Base-by-base conservation (phyloP, 2,329 filamentous ascomycete genomes). In the Verticillium nubilum region DNA sequence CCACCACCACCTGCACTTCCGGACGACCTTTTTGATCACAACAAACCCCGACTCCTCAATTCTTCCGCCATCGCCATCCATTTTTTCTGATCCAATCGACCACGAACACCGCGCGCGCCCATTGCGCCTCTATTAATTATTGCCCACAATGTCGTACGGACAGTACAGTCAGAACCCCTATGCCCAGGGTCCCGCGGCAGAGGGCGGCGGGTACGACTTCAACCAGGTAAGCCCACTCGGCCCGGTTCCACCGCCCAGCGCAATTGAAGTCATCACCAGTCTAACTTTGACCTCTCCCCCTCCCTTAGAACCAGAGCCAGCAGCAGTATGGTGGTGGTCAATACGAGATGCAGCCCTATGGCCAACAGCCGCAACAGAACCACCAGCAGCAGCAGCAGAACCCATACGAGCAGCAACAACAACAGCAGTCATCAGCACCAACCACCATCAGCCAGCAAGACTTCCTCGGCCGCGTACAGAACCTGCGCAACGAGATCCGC, bases 131-230 rank as follows among this genome's bases (percentile, higher is more conserved):
- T 50, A 4, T 9, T 33, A 58, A 37, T 53, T 52, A 52, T 56
- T 29, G 59, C 60, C 59, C 71, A 72, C 60, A 70, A 87, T 88
- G 86, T 85, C 85, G 65, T 83, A 86, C 76, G 76, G 78, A 64
- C 82, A 84, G 68, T 87, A 89, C 72, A 78, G 82, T 64, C 80
- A 83, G 63, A 88, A 89, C 69, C 87, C 86, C 42, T 90, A 90
- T 71, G 78, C 82, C 62, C 78, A 82, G 69, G 79, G 73, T 54
- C 76, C 81, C 3, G 67, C 72, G 60, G 77, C 80, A 60, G 80
- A 81, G 69, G 69, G 75, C 60, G 78, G 76, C 60, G 78, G 76
- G 59, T 76, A 82, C 61, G 73, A 72, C 61, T 78, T 78, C 61
- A 71, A 72, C 58, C 73, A 75, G 77, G 79, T 80, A 70, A 50